Percentiles rank a stretch among this genome's conserved stretches.
phyloP scores from a whole-genome alignment of 2,329 filamentous ascomycete genomes.

The Gnomoniopsis sp. region DNA sequence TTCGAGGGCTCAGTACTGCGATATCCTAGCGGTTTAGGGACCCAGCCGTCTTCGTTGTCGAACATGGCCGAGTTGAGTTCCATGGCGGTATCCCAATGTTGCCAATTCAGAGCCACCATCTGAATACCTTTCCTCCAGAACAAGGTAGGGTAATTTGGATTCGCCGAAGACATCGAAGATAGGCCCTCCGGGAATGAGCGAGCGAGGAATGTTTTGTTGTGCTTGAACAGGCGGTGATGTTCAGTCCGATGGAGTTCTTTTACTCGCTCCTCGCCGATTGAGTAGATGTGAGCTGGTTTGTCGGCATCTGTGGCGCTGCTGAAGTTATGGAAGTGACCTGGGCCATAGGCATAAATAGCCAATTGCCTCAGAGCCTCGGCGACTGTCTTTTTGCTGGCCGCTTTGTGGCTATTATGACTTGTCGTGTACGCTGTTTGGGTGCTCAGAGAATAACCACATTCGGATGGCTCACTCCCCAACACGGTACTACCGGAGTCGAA shows the following conservation, averaged over 20 bases:
- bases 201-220: conserved; percentile 87
- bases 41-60: conserved; percentile 77
- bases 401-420: conserved; percentile 32
- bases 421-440: too few relatives aligned
- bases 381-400: conserved; percentile 52
- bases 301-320: conserved; percentile 55
- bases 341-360: conserved; percentile 82
- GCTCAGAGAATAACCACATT: conserved; percentile 27
- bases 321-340: conserved; percentile 66
- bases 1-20: conserved; percentile 41
- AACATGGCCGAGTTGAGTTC: conserved; percentile 99
- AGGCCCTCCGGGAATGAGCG: conserved; percentile 78
- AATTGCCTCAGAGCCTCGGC: conserved; percentile 68
- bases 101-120: conserved; percentile 99
- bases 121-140: conserved; percentile 95
- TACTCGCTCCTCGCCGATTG: conserved; percentile 80
- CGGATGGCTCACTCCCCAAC: conserved; percentile 28
- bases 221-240: conserved; percentile 72
- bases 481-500: conserved; percentile 18
- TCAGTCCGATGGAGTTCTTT: conserved; percentile 54
- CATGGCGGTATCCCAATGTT: conserved; percentile 88
- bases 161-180: conserved; percentile 78
- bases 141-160: conserved; percentile 77
- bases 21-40: conserved; percentile 77
- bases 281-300: conserved; percentile 72